Evolutionary conservation across 108 stramenopile species (phyloP).

Genomic region (Pelagomonas calceolata): DNA sequence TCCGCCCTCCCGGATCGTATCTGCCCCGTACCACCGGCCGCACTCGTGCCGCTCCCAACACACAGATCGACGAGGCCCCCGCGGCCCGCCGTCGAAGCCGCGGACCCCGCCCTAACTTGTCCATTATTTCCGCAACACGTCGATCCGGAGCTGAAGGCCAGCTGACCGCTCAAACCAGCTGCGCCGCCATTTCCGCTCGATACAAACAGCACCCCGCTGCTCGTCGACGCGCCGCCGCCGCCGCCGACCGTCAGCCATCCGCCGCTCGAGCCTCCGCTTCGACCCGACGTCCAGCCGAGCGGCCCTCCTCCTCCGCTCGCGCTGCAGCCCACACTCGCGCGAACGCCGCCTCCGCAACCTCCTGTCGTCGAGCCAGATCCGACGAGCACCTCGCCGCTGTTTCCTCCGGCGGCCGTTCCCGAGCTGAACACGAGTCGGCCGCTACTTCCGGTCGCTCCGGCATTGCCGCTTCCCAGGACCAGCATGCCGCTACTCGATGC

Average conservation of each 20-base stretch:
- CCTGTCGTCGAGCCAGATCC: neutral
- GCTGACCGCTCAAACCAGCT: neutral
- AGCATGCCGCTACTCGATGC: constrained; percentile 4
- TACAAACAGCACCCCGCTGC: too few relatives aligned
- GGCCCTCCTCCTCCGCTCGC: neutral
- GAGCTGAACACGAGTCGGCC: constrained; percentile 1
- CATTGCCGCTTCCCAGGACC: neutral
- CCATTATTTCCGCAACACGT: neutral
- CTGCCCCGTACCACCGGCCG: too few relatives aligned
- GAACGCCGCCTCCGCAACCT: neutral
- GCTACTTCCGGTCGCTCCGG: neutral
- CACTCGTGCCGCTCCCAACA: neutral
- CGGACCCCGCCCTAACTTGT: neutral
- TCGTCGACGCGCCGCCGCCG: too few relatives aligned
- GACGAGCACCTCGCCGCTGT: neutral
- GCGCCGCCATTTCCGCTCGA: neutral
- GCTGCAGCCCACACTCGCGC: neutral
- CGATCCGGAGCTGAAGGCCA: neutral
- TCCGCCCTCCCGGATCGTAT: neutral
- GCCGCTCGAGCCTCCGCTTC: neutral
- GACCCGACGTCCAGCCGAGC: neutral
- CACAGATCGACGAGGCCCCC: neutral
- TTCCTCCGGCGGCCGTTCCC: neutral
- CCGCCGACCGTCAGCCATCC: too few relatives aligned
- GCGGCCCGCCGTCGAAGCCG: neutral